A percentile compares a stretch with the other conserved stretches of the same genome.
phyloP scores from a whole-genome alignment of 1,139 yeast genomes.

The Candida sanyaensis region DNA sequence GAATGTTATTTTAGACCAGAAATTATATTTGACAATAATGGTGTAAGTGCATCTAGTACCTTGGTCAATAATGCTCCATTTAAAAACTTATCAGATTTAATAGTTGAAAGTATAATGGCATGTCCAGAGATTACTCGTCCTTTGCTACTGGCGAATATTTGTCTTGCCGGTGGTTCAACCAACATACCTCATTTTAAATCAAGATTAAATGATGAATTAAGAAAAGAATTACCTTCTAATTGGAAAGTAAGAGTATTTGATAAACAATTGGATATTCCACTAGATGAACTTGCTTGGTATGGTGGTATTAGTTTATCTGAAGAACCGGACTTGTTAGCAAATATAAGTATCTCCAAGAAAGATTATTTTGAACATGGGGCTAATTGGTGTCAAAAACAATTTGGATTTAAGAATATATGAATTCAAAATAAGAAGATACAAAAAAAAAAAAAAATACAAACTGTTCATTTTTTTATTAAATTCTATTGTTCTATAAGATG shows the following conservation, averaged over 20 bases:
- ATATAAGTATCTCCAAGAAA: conserved; percentile 65
- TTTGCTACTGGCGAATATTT: conserved; percentile 75
- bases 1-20: conserved; percentile 89
- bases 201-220: conserved; percentile 61
- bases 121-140: conserved; percentile 80
- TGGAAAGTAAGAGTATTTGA: conserved; percentile 57
- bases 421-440: background rate
- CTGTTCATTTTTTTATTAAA: background rate
- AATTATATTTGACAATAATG: conserved; percentile 47
- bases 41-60: conserved; percentile 26
- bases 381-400: conserved; percentile 75
- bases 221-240: conserved; percentile 66
- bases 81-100: conserved; percentile 71
- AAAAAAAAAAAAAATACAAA: no score
- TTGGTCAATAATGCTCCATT: conserved; percentile 58
- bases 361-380: conserved; percentile 89
- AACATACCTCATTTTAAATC: conserved; percentile 66
- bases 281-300: conserved; percentile 38
- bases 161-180: conserved; percentile 81
- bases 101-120: conserved; percentile 66
- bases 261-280: conserved; percentile 17
- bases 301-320: conserved; percentile 53
- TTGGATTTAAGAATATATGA: conserved; percentile 56
- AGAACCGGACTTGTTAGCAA: conserved; percentile 48
- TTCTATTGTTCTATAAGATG: conserved; percentile 47